Evolutionary conservation across 176 grass and related monocot genomes (phyloP), one percentile per base, ranked within the genome.

Genomic region (Melocanna baccifera): DNA sequence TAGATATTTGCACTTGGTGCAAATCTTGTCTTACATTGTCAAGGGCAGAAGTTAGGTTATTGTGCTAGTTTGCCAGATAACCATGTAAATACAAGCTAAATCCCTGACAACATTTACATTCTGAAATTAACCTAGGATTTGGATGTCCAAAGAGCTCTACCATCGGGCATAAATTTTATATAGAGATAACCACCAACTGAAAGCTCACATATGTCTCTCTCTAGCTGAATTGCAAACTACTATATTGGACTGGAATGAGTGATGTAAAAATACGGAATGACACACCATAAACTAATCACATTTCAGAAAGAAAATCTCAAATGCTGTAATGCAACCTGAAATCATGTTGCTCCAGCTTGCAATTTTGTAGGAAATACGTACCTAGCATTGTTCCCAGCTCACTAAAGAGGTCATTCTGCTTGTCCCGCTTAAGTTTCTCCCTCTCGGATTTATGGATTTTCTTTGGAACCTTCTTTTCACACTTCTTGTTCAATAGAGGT

Each of bases 371-470:
- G 4, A 78, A 63, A 15, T 12, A 45, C 83, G 63, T 89, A 97
- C 94, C 94, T 52, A 94, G 83, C 86, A 94, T 85, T 52, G 85
- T 90, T 71, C 79, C 90, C 45, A 97, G 81, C 73, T 89, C 90
- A 16, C 11, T 78, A 36, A 97, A 97, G 52, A 97, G 86, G 81
- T 92, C 94, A 82, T 97, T 97, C 39, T 92, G 79, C 2, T 90
- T 89, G 62, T 83, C 86, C 0, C 94, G 88, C 71, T 97, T 94
- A 39, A 86, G 90, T 62, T 97, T 94, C 90, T 97, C 94, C 80
- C 94, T 92, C 77, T 94, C 94, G 2, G 92, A 91, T 90, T 97
- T 97, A n/a, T 97, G 88, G n/a, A 78, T 82, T 79, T 94, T 94
- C 88, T 94, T 97, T 15, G 92, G 94, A 61, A 80, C 86, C 69